phyloP scores from a whole-genome alignment of 2,329 filamentous ascomycete genomes.

The Metarhizium anisopliae region DNA sequence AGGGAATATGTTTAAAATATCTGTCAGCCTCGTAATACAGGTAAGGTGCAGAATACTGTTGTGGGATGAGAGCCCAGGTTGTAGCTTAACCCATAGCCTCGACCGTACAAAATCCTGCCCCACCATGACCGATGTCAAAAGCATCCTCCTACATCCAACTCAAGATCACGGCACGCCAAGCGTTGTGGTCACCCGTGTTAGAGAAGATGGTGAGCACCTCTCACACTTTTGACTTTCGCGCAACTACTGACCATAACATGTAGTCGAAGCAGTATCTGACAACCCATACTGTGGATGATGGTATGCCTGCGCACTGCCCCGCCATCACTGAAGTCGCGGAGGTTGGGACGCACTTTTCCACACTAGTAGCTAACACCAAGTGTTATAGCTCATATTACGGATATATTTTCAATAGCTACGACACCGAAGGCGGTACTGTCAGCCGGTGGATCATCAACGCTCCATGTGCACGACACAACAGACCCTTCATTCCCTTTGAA shows the following conservation, averaged over 20 bases:
- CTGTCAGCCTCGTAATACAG: not conserved
- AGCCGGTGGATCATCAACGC: conserved; percentile 71
- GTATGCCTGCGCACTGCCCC: conserved; percentile 35
- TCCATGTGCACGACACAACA: conserved; percentile 71
- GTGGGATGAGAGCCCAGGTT: not conserved
- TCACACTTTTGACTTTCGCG: not conserved
- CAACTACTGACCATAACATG: conserved; percentile 1
- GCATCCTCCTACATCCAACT: conserved; percentile 5
- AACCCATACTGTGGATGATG: conserved; percentile 80
- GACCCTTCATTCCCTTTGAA: conserved; percentile 64
- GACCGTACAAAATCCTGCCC: conserved; percentile 1
- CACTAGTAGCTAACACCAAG: conserved; percentile 6
- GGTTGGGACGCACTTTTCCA: not conserved
- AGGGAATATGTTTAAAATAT: not conserved
- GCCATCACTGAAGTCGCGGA: conserved; percentile 6
- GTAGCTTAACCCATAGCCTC: not conserved
- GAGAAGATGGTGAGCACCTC: conserved; percentile 17
- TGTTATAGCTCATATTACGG: conserved; percentile 62
- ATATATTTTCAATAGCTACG: conserved; percentile 76
- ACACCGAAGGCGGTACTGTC: conserved; percentile 69
- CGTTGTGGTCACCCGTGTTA: not conserved
- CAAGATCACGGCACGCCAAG: not conserved
- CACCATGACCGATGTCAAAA: conserved; percentile 7
- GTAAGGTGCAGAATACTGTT: not conserved
- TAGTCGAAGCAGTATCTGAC: conserved; percentile 99